Base-by-base conservation (phyloP, 1,284 basidiomycete genomes). In the Ustilago loliicola region DNA sequence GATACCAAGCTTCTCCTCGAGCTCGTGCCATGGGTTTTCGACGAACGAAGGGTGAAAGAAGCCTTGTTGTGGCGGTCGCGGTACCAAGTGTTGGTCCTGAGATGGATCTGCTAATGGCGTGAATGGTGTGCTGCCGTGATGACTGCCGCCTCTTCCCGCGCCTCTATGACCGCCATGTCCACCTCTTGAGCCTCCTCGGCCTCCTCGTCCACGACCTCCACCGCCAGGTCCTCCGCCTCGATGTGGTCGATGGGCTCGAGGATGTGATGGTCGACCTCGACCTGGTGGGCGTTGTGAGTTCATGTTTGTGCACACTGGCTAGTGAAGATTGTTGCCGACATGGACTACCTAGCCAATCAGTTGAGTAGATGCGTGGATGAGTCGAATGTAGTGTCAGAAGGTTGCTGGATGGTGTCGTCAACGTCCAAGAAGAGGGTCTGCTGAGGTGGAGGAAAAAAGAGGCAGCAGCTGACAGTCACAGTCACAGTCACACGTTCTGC, bases 41-140 rank as follows among this genome's bases (percentile, higher is more conserved):
- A 77, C n/a, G 51, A 77, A 77, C 17, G 75, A 73, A 6, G 53
- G 10, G 29, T 67, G 60, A 42, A 70, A 77, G 64, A 58, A 77
- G 25, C 75, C 75, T 30, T 62, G 62, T 57, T 66, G 70, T 19
- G 70, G 66, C 19, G 63, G 66, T 47, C 51, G 21, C 1, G 75
- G 75, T n/a, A 58, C 63, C 0, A 70, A 57, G 40, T 56, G 48
- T 17, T 63, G 57, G 42, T 70, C 75, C 23, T 21, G 42, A 4
- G 61, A 38, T 15, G 66, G 61, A 21, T 77, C 60, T 13, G 9
- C 29, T 15, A 55, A 8, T 3, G 55, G 15, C 10, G 36, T 55
- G 48, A 27, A 29, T 29, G 30, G 42, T 19, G 29, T 51, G 15
- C 17, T 29, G 27, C 17, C n/a, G 38, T 19, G 6, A 45, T 42